Base-by-base conservation (phyloP, 2,329 filamentous ascomycete genomes). In the Epichloe aotearoae region DNA sequence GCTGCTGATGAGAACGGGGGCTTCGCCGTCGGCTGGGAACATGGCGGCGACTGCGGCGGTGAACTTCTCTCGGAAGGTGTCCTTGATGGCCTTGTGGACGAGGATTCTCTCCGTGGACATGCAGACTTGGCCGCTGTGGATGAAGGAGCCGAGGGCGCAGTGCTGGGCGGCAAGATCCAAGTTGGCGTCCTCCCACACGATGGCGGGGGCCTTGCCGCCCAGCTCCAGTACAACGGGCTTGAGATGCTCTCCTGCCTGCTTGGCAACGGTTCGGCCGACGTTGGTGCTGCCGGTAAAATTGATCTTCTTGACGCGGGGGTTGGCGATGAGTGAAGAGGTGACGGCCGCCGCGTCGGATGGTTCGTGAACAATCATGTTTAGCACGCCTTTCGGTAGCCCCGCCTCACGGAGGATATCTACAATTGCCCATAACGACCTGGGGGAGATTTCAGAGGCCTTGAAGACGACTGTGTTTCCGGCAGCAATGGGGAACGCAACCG, bases 161-260 rank as follows among this genome's bases (percentile, higher is more conserved):
- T 81, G 76, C 12, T 73, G 64, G 0, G 86, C 88, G 0, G 88
- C 87, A 23, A 79, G 73, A 33, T 84, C 75, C 40, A 95, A 63
- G 60, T 95, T 78, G 14, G 88, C 88, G 64, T 95, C 88, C 47
- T 86, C 82, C 64, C 85, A 80, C 1, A 95, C 81, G 53, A 95
- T 83, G 2, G 85, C 82, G 0, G 81, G 80, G 0, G 85, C 84
- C 65, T 95, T 95, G 44, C 88, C 88, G 3, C 89, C 88, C 1
- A 95, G 73, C 65, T 95, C 88, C 59, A 94, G 75, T 2, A 94
- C 70, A 1, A 86, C 76, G 0, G 87, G 88, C 72, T 95, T 95
- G 40, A 93, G 72, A 58, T 84, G 69, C 62, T 84, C 79, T 30
- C 84, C 88, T 0, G 85, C 85, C 8, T 79, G 73, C 19, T 74